Evolutionary conservation across 306 rosid species (phyloP), one percentile per base, ranked within the genome.

Genomic region (Cicer pinnatifidum): DNA sequence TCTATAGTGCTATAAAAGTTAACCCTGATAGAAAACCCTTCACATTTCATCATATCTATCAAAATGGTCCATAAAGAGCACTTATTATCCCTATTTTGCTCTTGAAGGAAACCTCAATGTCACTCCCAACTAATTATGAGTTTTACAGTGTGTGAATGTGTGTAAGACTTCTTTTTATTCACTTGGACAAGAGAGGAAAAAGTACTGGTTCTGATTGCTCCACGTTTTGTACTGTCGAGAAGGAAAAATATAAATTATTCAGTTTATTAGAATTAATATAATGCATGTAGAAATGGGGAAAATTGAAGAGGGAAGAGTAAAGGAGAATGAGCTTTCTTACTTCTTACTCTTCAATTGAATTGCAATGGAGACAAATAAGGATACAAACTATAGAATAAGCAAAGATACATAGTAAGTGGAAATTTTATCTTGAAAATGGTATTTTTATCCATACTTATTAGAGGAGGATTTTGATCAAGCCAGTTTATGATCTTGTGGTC

Each of bases 51-150:
- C 68, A 52, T 57, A 19, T 39, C 35, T 41, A 13, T 61, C 68
- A 61, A 72, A 8, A 69, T 80, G 83, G 71, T 66, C 77, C 62
- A 56, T 50, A 16, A 1, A 38, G 5, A 16, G 33, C 61, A 43
- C 62, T 40, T n/a, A 45, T 53, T 35, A 44, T 53, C 50, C 43
- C 7, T 13, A 8, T 20, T 9, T 39, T 63, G 75, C 71, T 54
- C 73, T 69, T 52, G 60, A 82, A 82, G 80, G 75, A 78, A 78
- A 78, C 44, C 44, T 60, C 69, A 72, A 20, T 77, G 39, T 68
- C 78, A 45, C 46, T 65, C 53, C 80, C 69, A 52, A 19, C 54
- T 69, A 62, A 75, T 74, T 69, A 82, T 82, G 69, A 67, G 76
- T 40, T 39, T 46, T 43, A 17, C 9, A 41, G 28, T 57, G 54